Base-by-base conservation (phyloP, 768 basidiomycete species). In the Mycena sanguinolenta region DNA sequence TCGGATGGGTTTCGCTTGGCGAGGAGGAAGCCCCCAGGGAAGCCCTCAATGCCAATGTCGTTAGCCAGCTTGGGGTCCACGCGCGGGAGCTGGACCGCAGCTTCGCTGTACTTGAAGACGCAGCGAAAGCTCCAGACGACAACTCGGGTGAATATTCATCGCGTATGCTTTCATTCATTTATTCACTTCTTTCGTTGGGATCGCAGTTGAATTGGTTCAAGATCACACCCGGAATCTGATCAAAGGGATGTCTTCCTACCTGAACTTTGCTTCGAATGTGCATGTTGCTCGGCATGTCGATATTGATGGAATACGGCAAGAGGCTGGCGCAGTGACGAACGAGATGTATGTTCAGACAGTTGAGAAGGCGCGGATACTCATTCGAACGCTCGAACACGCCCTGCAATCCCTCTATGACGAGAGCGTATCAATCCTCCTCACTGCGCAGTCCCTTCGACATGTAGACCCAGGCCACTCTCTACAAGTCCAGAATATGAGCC, bases 231-330 rank as follows among this genome's bases (percentile, higher is more conserved):
- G 85, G 77, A 86, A 83, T 57, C 81, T 89, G 34, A 78, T 93
- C 36, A 83, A 87, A 0, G 84, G 88, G 60, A 79, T 95, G 36
- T 86, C 90, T 2, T 78, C 84, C 3, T 88, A 94, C 66, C 80
- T 95, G 32, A 77, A 81, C 14, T 85, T 88, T 58, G 84, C 91
- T 42, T 86, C 89, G 27, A 90, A 94, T 71, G 86, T 96, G 69
- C 91, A 96, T 78, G 80, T 97, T 62, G 94, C 94, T 23, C 88
- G 90, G 34, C 89, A 91, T 77, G 90, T 97, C 69, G 96, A 96
- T 77, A 89, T 96, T 67, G 93, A 95, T 73, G 92, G 92, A 19
- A 86, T 92, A 70, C 84, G 84, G 30, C 84, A 86, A 69, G 86
- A 88, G 32, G 81, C 84, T 1, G 82, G 81, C 13, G 76, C 83